Percentiles rank a stretch among this genome's conserved stretches.
Evolutionary conservation across 1,284 basidiomycete species (phyloP).

Genomic region (Sutorius eximius): DNA sequence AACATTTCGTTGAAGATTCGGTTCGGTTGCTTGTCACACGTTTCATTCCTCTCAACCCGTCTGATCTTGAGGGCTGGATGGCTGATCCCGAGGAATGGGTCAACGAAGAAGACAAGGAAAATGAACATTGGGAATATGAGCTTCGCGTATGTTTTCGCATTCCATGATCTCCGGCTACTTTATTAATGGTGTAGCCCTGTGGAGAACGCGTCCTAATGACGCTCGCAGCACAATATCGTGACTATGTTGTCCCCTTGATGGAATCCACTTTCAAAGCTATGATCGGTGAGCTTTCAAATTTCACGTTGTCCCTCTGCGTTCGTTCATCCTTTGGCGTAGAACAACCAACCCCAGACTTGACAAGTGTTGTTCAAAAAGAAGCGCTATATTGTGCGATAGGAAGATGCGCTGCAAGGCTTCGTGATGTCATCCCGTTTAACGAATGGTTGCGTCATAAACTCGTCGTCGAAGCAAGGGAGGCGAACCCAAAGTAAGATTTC

Average conservation of each 20-base stretch:
- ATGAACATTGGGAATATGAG: constrained; percentile 86
- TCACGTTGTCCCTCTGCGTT: background rate
- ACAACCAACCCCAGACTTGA: constrained; percentile 55
- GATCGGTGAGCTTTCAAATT: constrained; percentile 44
- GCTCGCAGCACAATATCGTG: constrained; percentile 71
- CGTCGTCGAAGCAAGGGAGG: constrained; percentile 53
- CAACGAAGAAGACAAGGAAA: constrained; percentile 80
- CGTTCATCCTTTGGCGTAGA: constrained; percentile 37
- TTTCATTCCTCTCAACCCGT: constrained; percentile 78
- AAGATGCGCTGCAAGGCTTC: constrained; percentile 71
- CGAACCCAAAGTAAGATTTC: constrained; percentile 53
- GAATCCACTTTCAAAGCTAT: constrained; percentile 54
- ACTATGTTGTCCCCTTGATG: constrained; percentile 74
- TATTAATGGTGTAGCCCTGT: constrained; percentile 63
- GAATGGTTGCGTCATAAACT: constrained; percentile 65
- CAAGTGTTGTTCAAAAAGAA: constrained; percentile 76
- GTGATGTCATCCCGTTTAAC: constrained; percentile 62
- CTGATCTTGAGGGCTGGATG: constrained; percentile 78
- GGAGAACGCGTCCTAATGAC: constrained; percentile 85
- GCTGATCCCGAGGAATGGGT: constrained; percentile 90
- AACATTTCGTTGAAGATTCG: constrained; percentile 75
- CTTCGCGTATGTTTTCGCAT: constrained; percentile 56
- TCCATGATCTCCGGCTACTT: constrained; percentile 3
- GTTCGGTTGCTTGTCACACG: constrained; percentile 77
- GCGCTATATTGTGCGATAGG: constrained; percentile 88